A percentile compares a stretch with the other conserved stretches of the same genome.
phyloP scores from a whole-genome alignment of 2,329 filamentous ascomycete genomes.

The Aspergillus sp. region DNA sequence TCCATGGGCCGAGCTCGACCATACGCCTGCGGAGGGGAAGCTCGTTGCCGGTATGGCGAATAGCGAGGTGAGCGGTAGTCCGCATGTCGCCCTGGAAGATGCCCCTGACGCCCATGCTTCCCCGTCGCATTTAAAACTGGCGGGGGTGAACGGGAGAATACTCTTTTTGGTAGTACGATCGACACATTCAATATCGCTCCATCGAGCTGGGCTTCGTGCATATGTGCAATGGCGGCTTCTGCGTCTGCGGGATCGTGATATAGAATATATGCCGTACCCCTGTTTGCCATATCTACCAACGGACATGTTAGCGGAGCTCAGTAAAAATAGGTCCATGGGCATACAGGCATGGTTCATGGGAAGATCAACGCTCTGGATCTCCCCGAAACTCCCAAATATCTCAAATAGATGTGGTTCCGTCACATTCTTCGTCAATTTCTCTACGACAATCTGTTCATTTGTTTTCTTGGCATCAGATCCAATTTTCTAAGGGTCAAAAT shows the following conservation, averaged over 20 bases:
- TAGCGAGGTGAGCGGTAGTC: slow-evolving; percentile 25
- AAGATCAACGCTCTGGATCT: slow-evolving; percentile 82
- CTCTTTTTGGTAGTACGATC: slow-evolving; percentile 79
- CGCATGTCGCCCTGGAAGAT: slow-evolving; percentile 28
- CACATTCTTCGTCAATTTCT: slow-evolving; percentile 93
- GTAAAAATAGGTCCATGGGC: slow-evolving; percentile 24
- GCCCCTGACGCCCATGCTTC: slow-evolving; percentile 53
- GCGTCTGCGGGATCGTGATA: slow-evolving; percentile 76
- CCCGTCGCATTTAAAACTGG: slow-evolving; percentile 63
- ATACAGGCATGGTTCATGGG: slow-evolving; percentile 84
- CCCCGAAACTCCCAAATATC: slow-evolving; percentile 87
- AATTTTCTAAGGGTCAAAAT: neutral
- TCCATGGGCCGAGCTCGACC: slow-evolving; percentile 45
- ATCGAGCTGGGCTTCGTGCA: slow-evolving; percentile 97
- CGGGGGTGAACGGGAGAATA: slow-evolving; percentile 78
- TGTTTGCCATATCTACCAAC: slow-evolving; percentile 74
- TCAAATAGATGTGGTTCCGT: slow-evolving; percentile 84
- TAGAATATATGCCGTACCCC: slow-evolving; percentile 90
- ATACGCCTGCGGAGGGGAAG: slow-evolving; percentile 41
- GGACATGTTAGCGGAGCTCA: neutral
- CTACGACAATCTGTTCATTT: slow-evolving; percentile 75
- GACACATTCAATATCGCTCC: slow-evolving; percentile 80
- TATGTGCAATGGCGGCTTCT: slow-evolving; percentile 85
- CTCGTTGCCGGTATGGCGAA: slow-evolving; percentile 29
- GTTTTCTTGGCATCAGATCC: neutral